These are phyloP conservation scores for Trichoderma sp. DNA, from an alignment of 2,329 filamentous ascomycete species.

Conservation along the genomic window DNA sequence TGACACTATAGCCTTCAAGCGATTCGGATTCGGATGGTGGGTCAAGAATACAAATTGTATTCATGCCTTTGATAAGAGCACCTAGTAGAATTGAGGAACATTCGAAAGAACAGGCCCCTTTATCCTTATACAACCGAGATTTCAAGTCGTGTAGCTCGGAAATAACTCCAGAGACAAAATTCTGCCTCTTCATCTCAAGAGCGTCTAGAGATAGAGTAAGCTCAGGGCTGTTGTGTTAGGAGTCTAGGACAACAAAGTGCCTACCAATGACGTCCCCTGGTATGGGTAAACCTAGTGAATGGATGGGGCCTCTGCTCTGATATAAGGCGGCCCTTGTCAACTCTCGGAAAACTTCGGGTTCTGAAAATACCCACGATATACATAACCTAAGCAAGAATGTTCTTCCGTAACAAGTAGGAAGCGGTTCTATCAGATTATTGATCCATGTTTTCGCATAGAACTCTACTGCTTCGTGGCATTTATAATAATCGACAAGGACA, in stretches of 20 bases:
- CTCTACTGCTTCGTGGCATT: constrained; percentile 44
- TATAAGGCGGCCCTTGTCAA: background rate
- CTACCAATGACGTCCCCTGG: background rate
- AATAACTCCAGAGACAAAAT: background rate
- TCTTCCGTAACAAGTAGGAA: background rate
- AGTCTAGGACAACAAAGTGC: no score
- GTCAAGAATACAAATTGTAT: background rate
- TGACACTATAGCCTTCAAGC: background rate
- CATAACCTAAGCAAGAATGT: background rate
- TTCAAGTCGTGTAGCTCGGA: background rate
- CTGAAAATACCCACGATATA: background rate
- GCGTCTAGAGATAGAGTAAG: background rate
- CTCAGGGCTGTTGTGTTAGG: no score
- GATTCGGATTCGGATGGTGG: background rate
- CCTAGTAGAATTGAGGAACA: background rate
- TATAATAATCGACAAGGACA: constrained; percentile 45
- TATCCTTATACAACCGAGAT: background rate
- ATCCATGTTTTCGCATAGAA: constrained; percentile 32
- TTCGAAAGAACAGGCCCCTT: background rate
- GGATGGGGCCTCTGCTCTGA: background rate
- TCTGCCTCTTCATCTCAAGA: background rate
- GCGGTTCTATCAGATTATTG: background rate
- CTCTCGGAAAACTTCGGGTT: accelerated
- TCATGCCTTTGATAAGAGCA: constrained; percentile 4
- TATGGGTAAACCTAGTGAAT: background rate